Evolutionary conservation across 1,284 basidiomycete species (phyloP), one percentile per base, ranked within the genome.

Genomic region (Apiotrichum brassicae): DNA sequence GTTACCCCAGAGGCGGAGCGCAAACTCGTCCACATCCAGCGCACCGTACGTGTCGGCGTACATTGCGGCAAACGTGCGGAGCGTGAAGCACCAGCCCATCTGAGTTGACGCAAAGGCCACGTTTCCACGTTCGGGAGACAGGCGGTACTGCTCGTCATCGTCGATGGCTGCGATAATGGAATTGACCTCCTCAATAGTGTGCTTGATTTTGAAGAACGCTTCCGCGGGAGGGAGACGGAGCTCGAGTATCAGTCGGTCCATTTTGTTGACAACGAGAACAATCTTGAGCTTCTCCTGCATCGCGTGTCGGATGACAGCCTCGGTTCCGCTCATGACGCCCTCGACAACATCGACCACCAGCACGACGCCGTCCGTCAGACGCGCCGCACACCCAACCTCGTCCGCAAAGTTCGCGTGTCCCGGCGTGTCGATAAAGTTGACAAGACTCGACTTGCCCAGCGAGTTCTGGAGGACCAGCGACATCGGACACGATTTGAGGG

Each of bases 181-280:
- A 73, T 99, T 99, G 54, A 99, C 86, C 72, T 98, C 95, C 68
- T 98, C 95, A 53, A 99, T 94, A 6, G 94, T 95, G 67, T 97
- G 94, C 71, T 91, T 95, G 61, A 98, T 88, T 78, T 98, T 98
- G 77, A 94, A 97, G 77, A 90, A 98, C 2, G 95, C 95, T 65
- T 98, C 95, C 39, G 84, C 77, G 42, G 95, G 94, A 61, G 94
- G 94, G 60, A 99, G 84, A 30, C 95, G 85, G 48, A 99, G 79
- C 74, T 99, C 95, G 42, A 98, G 81, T 58, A 98, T 94, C 41
- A 98, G 81, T 49, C 95, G 82, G 74, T 99, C 95, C 64, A 98
- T 84, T 79, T 99, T 98, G 80, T 98, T 99, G 60, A 99, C 81
- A 18, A 98, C 85, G 26, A 99, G 80, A 5, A 89, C 90, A 55